These are phyloP conservation scores for Aureobasidium sp. DNA, from an alignment of 2,329 filamentous ascomycete species.

Conservation along the genomic window DNA sequence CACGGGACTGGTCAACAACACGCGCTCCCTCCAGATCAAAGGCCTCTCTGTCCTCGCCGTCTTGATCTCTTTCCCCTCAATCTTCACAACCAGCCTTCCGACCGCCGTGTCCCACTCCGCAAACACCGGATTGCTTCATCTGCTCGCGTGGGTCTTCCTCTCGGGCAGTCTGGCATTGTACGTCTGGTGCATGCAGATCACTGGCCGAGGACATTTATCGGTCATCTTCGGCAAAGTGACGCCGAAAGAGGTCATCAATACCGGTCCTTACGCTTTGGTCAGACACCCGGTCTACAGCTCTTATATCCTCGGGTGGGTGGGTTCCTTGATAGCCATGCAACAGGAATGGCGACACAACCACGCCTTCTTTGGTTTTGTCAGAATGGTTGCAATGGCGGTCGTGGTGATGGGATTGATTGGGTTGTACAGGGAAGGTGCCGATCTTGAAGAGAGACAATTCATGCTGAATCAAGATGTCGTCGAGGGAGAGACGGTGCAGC, in stretches of 20 bases:
- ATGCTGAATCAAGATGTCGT: slow-evolving; percentile 2
- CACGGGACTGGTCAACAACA: not conserved
- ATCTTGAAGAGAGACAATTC: slow-evolving; percentile 13
- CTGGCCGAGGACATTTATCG: not conserved
- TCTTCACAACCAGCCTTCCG: slow-evolving; percentile 5
- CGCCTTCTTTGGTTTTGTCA: not conserved
- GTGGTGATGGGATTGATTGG: slow-evolving; percentile 7
- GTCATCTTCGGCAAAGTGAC: slow-evolving; percentile 15
- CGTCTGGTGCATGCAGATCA: not conserved
- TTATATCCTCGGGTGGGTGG: slow-evolving; percentile 9
- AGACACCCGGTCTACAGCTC: slow-evolving; percentile 9
- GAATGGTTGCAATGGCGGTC: not conserved
- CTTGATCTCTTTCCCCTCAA: slow-evolving; percentile 3
- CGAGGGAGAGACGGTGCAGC: not conserved
- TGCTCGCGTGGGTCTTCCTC: not conserved
- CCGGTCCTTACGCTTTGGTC: slow-evolving; percentile 11
- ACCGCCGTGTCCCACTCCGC: not conserved
- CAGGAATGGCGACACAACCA: slow-evolving; percentile 5
- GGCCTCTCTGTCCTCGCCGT: not conserved
- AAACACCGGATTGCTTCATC: not conserved
- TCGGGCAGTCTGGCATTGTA: not conserved
- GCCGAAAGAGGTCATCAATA: slow-evolving; percentile 2
- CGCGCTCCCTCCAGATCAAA: not conserved
- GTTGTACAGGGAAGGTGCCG: slow-evolving; percentile 9
- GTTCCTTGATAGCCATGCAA: not conserved